Base-by-base conservation (phyloP, 2,329 filamentous ascomycete species). In the Pyrenochaeta sp. region DNA sequence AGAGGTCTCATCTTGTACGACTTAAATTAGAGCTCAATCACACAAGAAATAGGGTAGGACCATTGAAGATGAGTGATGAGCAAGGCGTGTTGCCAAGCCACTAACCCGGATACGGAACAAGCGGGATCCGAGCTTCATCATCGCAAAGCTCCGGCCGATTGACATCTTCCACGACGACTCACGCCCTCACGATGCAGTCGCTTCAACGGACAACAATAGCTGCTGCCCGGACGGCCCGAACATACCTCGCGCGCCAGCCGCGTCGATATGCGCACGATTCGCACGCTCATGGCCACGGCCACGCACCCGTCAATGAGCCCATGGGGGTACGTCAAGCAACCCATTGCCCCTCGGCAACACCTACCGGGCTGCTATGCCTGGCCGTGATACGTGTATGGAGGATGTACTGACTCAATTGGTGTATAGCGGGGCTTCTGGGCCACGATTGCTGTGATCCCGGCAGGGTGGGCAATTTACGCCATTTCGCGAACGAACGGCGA, bases 371-470 rank as follows among this genome's bases (percentile, higher is more conserved):
- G 15, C 13, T 44, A 15, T 19, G 30, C 22, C 13, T 43, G 15
- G 45, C 28, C 28, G 32, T 10, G 46, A 40, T n/a, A 27, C 8
- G 19, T 22, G 10, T 34, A 9, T 47, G 30, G 51, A 32, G 50
- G 24, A 32, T 49, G 19, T 54, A 52, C 72, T 72, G 54, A 73
- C 65, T 46, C 50, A 63, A 68, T 68, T 64, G 62, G 57, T 9
- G 52, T 40, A 46, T 59, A 73, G 84, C 71, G 68, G 46, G 79
- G 78, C 57, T 85, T 85, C 72, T 86, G 77, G 72, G 61, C 82
- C 47, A 69, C 77, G 43, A 66, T 86, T 40, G 79, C 77, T 43
- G 65, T 75, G 10, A 75, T 86, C 49, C 84, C 84, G 9, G 56
- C 77, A 36, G 76, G 74, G 45, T 68, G 79, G 56, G 79, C 76